Evolutionary conservation across 345 rosid genomes (phyloP).

Genomic region (Pistacia atlantica): DNA sequence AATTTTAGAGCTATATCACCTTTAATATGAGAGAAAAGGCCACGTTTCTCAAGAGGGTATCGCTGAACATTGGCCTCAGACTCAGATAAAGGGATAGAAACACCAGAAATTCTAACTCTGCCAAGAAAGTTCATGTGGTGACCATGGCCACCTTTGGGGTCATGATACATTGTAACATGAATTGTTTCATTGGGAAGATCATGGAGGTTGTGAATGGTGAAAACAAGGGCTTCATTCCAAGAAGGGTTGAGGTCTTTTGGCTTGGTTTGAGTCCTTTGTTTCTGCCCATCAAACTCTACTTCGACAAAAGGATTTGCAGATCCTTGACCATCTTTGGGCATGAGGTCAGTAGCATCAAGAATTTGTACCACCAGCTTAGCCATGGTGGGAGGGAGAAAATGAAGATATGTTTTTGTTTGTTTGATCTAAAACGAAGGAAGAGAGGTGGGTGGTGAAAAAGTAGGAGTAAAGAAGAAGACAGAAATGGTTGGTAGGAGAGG

Average conservation of each 20-base stretch:
- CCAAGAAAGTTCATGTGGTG: conserved; percentile 73
- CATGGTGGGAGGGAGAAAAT: conserved; percentile 36
- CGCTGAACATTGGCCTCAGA: conserved; percentile 62
- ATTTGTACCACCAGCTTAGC: conserved; percentile 73
- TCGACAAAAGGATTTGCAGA: conserved; percentile 77
- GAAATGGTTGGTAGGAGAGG: conserved; percentile 14
- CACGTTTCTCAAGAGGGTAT: conserved; percentile 83
- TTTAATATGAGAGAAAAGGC: conserved; percentile 69
- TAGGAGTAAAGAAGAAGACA: conserved; percentile 30
- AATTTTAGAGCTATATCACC: conserved; percentile 72
- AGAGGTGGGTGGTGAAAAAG: conserved; percentile 21
- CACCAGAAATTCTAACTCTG: conserved; percentile 74
- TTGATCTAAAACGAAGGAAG: conserved; percentile 7
- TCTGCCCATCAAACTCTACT: conserved; percentile 58
- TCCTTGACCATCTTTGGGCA: conserved; percentile 85
- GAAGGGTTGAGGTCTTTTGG: conserved; percentile 66
- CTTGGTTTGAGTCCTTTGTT: conserved; percentile 65
- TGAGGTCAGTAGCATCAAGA: conserved; percentile 71
- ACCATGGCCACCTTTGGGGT: conserved; percentile 39
- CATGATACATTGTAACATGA: conserved; percentile 59
- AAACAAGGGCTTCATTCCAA: conserved; percentile 75
- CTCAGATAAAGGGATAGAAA: conserved; percentile 55
- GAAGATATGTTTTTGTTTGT: background rate
- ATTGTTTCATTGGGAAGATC: conserved; percentile 54
- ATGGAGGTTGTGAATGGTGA: conserved; percentile 38